phyloP scores from a whole-genome alignment of 495 filamentous ascomycete species.

The Aspergillus baeticus region DNA sequence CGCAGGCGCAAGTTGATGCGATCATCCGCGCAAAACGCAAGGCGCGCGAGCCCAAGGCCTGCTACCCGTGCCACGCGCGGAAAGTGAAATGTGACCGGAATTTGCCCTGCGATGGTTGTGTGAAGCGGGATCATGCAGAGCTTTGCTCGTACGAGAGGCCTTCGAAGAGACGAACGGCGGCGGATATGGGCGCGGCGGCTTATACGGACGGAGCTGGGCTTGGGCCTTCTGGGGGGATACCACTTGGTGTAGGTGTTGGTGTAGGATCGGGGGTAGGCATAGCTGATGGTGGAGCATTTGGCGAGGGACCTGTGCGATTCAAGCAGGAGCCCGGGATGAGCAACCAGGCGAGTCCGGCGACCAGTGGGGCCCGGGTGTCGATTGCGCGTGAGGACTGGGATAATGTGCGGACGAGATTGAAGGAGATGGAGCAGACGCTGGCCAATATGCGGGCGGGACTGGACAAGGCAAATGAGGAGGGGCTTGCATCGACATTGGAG shows the following conservation, averaged over 20 bases:
- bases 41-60: conserved; percentile 54
- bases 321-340: conserved; percentile 28
- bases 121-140: conserved; percentile 69
- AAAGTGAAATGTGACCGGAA: conserved; percentile 78
- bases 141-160: conserved; percentile 74
- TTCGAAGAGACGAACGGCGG: conserved; percentile 52
- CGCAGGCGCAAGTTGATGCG: conserved; percentile 48
- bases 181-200: conserved; percentile 29
- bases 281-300: conserved; percentile 19
- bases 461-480: conserved; percentile 37
- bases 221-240: too few relatives aligned
- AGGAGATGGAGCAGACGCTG: conserved; percentile 45
- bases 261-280: conserved; percentile 12
- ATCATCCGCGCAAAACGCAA: conserved; percentile 52
- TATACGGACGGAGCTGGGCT: conserved; percentile 28
- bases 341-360: conserved; percentile 21
- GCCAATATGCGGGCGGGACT: conserved; percentile 39
- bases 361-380: conserved; percentile 31
- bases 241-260: not conserved
- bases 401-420: conserved; percentile 40
- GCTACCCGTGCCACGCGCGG: conserved; percentile 70
- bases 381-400: conserved; percentile 50
- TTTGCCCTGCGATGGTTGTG: conserved; percentile 69
- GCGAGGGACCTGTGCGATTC: conserved; percentile 23
- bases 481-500: conserved; percentile 25